Percentiles rank a stretch among this genome's conserved stretches.
These are phyloP conservation scores for Plasmodium blacklocki DNA, from an alignment of 169 alveolate species.

Conservation along the genomic window DNA sequence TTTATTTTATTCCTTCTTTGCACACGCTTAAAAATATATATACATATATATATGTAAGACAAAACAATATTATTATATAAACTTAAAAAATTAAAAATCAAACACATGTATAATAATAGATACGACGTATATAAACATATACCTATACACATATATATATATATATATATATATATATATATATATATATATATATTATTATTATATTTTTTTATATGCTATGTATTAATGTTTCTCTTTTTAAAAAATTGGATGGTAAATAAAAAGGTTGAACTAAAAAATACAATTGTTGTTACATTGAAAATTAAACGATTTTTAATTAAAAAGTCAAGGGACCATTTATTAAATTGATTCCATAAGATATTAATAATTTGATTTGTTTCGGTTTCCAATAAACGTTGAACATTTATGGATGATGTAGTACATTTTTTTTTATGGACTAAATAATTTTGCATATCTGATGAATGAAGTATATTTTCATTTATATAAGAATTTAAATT, in stretches of 20 bases:
- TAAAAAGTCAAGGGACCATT: background rate
- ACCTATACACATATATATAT: no score
- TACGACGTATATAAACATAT: no score
- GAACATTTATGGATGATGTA: slow-evolving; percentile 22
- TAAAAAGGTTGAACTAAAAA: slow-evolving; percentile 45
- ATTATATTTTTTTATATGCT: no score
- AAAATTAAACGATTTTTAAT: slow-evolving; percentile 10
- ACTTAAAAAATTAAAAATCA: no score
- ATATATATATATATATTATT: no score
- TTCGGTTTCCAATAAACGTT: background rate
- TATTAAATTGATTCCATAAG: background rate
- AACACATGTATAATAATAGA: no score
- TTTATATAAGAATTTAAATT: slow-evolving; percentile 50
- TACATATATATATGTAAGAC: no score
- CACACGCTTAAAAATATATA: no score
- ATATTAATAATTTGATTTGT: background rate
- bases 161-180: no score
- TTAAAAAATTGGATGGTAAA: slow-evolving; percentile 9
- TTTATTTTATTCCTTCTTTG: no score
- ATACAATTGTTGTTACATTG: slow-evolving; percentile 14
- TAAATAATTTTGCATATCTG: background rate
- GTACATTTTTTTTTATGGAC: slow-evolving; percentile 25
- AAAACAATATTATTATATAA: no score
- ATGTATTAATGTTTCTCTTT: slow-evolving; percentile 2
- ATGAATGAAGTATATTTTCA: slow-evolving; percentile 24